Base-by-base conservation (phyloP, 306 rosid genomes). In the Ceratonia siliqua region DNA sequence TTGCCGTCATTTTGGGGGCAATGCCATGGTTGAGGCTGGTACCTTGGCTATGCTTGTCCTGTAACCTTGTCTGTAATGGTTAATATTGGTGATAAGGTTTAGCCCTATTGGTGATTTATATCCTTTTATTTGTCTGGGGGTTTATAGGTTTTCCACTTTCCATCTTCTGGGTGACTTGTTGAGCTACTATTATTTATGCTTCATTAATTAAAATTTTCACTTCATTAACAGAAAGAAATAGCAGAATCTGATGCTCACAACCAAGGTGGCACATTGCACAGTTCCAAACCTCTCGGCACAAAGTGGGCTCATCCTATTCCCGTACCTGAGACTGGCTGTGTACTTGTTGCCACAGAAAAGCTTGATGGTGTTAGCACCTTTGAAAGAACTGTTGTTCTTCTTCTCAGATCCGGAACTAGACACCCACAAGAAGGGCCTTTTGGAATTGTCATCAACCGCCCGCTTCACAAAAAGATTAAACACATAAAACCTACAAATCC, bases 231-330 rank as follows among this genome's bases (percentile, higher is more conserved):
- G 99, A 91, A 80, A 38, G 94, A 88, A 78, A 70, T 76, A 65
- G 83, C 68, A 22, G 97, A 88, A 43, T 42, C 85, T 50, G 92
- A 87, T 39, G 32, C 76, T 38, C 85, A 83, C 18, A 76, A 27
- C 48, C 79, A 89, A 79, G 86, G 66, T 22, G 97, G 78, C 62
- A 39, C 61, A 0, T 70, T 75, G 56, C 84, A 78, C 46, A 82
- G 63, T 73, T 84, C 89, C 52, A 92, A 86, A 56, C 75, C 86
- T 59, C 91, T 89, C 4, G 90, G 81, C 36, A 50, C 79, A 82
- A 89, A 87, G 84, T 95, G 99, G 99, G 99, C 99, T 20, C 99
- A 95, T 79, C 99, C 99, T 56, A 85, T 95, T 83, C 92, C 88
- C 0, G 84, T 86, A 12, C 97, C 99, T 10, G 98, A 95, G 90